Conservation (phyloP, 257 asterid genomes). For the Solanum megistacrolobum region DNA sequence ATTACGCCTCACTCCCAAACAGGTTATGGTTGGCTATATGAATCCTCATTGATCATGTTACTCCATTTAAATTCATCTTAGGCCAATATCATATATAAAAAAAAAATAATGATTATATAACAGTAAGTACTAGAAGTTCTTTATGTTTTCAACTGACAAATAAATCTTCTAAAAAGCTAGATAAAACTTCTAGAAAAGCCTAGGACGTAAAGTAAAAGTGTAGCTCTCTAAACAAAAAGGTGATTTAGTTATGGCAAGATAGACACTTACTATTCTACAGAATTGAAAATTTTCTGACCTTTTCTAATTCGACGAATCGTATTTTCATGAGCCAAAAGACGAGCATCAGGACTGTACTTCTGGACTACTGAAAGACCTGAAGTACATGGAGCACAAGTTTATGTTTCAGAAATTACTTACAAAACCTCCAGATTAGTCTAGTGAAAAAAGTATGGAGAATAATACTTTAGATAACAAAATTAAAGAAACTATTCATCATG, state of each 20-base stretch:
- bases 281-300: slow-evolving; percentile 30
- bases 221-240: neutral
- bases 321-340: slow-evolving; percentile 71
- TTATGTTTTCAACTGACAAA: neutral
- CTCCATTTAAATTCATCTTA: neutral
- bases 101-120: neutral
- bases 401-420: neutral
- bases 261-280: neutral
- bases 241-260: neutral
- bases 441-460: neutral
- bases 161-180: neutral
- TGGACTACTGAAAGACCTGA: slow-evolving; percentile 89
- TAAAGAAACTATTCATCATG: neutral
- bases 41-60: neutral
- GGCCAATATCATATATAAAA: neutral
- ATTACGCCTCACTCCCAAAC: neutral
- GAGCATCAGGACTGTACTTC: slow-evolving; percentile 74
- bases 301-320: slow-evolving; percentile 55
- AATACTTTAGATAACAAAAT: neutral
- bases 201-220: neutral
- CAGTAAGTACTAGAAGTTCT: neutral
- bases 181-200: neutral
- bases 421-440: neutral
- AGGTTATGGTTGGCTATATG: neutral
- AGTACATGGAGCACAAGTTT: neutral